Evolutionary conservation across 345 rosid genomes (phyloP).

Genomic region (Draba incana): DNA sequence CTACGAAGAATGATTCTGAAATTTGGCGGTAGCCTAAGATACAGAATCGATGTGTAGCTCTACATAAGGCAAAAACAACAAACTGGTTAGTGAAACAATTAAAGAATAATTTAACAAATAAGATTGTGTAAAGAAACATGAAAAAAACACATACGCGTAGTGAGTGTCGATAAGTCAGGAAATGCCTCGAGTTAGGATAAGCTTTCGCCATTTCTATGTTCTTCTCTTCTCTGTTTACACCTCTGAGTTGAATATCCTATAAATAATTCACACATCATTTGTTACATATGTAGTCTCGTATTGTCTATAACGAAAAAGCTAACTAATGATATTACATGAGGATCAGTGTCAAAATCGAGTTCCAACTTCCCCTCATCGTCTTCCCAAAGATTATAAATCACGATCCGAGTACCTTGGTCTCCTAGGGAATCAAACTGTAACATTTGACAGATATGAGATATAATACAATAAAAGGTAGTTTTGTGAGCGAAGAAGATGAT

Average conservation of each 20-base stretch:
- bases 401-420: conserved; percentile 64
- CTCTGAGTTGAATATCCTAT: conserved; percentile 84
- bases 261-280: conserved; percentile 21
- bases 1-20: conserved; percentile 67
- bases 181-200: conserved; percentile 64
- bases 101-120: neutral
- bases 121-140: conserved; percentile 1
- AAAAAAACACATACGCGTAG: conserved; percentile 52
- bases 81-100: neutral
- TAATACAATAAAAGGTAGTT: conserved; percentile 1
- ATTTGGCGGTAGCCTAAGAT: conserved; percentile 58
- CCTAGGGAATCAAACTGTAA: conserved; percentile 53
- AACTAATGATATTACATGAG: conserved; percentile 46
- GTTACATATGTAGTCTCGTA: conserved; percentile 10
- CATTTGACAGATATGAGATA: conserved; percentile 11
- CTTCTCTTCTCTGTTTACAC: conserved; percentile 67
- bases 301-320: neutral
- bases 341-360: conserved; percentile 68
- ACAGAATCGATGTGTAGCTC: conserved; percentile 86
- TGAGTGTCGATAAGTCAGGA: conserved; percentile 68
- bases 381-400: conserved; percentile 82
- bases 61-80: conserved; percentile 27
- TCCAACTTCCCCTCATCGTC: conserved; percentile 69
- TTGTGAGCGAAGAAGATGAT: neutral
- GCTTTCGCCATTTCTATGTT: conserved; percentile 59